These are phyloP conservation scores for Mycena alexandri DNA, from an alignment of 768 basidiomycete genomes.

Conservation along the genomic window DNA sequence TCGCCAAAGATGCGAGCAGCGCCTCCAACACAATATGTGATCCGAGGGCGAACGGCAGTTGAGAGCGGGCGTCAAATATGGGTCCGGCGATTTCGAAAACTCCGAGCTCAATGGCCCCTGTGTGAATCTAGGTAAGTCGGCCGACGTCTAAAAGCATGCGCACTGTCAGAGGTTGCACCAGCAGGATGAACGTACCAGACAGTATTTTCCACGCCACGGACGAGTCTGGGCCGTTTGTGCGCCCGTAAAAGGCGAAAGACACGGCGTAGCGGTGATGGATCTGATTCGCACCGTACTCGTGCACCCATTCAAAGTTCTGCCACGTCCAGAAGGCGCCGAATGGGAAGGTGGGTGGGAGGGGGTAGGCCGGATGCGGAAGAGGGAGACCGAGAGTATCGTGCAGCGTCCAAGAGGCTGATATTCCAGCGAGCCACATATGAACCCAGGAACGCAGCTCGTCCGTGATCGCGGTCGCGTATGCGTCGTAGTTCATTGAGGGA, in stretches of 20 bases:
- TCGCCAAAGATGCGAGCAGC: conserved; percentile 18
- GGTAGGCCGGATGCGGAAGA: conserved; percentile 1
- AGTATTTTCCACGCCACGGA: conserved; percentile 28
- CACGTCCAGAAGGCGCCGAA: conserved; percentile 6
- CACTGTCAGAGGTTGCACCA: background rate
- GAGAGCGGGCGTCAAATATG: conserved; percentile 2
- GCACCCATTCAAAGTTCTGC: conserved; percentile 27
- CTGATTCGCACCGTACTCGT: conserved; percentile 24
- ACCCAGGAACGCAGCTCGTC: conserved; percentile 28
- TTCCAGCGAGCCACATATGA: conserved; percentile 20
- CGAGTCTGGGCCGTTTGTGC: conserved; percentile 19
- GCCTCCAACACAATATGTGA: conserved; percentile 28
- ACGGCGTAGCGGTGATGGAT: conserved; percentile 25
- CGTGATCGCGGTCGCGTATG: conserved; percentile 25
- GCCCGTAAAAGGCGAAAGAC: conserved; percentile 21
- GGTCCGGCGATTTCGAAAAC: conserved; percentile 28
- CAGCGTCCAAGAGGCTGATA: conserved; percentile 4
- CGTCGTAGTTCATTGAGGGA: conserved; percentile 20
- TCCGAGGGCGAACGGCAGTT: conserved; percentile 25
- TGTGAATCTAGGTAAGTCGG: background rate
- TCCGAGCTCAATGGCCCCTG: conserved; percentile 26
- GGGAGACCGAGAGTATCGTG: conserved; percentile 6
- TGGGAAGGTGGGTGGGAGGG: conserved; percentile 22
- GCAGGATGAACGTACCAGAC: conserved; percentile 1
- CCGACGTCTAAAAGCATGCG: background rate